Evolutionary conservation across 306 rosid genomes (phyloP).

Genomic region (Quercus suber): DNA sequence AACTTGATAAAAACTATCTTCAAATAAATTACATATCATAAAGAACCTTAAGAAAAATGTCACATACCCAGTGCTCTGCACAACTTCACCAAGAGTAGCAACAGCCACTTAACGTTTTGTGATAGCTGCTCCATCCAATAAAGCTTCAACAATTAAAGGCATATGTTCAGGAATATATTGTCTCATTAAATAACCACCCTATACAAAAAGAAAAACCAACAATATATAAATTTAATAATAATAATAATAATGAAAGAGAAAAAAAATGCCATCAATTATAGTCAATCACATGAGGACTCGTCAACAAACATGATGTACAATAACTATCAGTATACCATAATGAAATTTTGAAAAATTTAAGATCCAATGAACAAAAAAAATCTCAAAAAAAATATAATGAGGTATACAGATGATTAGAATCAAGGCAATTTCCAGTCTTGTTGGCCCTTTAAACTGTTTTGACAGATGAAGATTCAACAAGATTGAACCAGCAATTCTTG

Average conservation of each 20-base stretch:
- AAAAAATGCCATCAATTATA: not conserved
- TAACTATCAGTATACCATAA: slow-evolving; percentile 12
- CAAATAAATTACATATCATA: not conserved
- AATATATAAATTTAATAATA: not conserved
- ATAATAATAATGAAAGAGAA: not conserved
- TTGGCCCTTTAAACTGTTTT: no score
- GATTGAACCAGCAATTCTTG: not conserved
- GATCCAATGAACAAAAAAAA: not conserved
- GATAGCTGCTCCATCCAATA: slow-evolving; percentile 94
- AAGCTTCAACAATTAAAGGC: slow-evolving; percentile 96
- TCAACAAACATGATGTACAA: not conserved
- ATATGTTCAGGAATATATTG: slow-evolving; percentile 93
- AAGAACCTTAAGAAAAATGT: slow-evolving; percentile 10
- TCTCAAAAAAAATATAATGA: not conserved
- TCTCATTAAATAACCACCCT: slow-evolving; percentile 98
- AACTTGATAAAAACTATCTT: not conserved
- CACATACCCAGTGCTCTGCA: slow-evolving; percentile 93
- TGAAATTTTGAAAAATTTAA: not conserved
- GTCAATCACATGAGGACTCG: not conserved
- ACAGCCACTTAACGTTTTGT: slow-evolving; percentile 92
- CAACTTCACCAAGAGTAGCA: slow-evolving; percentile 95
- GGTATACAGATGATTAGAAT: not conserved
- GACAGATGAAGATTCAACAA: no score
- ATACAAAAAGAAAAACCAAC: slow-evolving; percentile 4
- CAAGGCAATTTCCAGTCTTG: not conserved